Percentiles rank a stretch among this genome's conserved stretches.
Conservation (phyloP, 2,329 filamentous ascomycete species). For the Rutstroemia sydowiana region DNA sequence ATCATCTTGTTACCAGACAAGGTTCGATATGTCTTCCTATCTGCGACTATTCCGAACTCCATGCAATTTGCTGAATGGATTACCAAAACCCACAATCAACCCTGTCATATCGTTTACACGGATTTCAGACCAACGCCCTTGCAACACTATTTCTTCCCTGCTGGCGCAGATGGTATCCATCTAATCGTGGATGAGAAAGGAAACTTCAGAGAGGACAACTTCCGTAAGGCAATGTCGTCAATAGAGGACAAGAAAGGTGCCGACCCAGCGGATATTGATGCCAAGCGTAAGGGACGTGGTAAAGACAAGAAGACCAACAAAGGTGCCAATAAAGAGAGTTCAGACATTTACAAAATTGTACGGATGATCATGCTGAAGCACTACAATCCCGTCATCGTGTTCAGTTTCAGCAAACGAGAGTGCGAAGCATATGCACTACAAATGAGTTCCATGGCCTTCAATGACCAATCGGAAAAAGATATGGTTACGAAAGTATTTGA, state of each 20-base stretch:
- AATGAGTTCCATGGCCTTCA: constrained; percentile 84
- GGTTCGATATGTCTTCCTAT: constrained; percentile 96
- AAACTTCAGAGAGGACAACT: constrained; percentile 92
- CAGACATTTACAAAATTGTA: constrained; percentile 95
- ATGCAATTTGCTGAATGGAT: constrained; percentile 99
- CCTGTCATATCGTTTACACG: constrained; percentile 97
- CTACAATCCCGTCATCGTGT: constrained; percentile 97
- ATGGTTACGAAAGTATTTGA: constrained; percentile 93
- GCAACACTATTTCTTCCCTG: constrained; percentile 96
- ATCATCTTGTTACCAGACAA: constrained; percentile 97
- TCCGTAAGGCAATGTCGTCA: constrained; percentile 87
- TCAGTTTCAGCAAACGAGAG: constrained; percentile 98
- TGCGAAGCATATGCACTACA: constrained; percentile 86
- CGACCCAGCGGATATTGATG: constrained; percentile 70
- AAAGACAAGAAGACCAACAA: constrained; percentile 91
- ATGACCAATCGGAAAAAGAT: constrained; percentile 88
- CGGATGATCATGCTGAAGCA: constrained; percentile 98
- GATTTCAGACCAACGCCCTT: constrained; percentile 95
- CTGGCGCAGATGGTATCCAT: constrained; percentile 86
- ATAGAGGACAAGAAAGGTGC: constrained; percentile 84
- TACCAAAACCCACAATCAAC: constrained; percentile 93
- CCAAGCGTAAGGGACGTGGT: constrained; percentile 76
- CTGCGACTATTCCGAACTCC: constrained; percentile 95
- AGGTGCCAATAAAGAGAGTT: constrained; percentile 64
- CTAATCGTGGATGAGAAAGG: constrained; percentile 96